Conservation (phyloP, 768 basidiomycete genomes). For the Phylloporus sp. region DNA sequence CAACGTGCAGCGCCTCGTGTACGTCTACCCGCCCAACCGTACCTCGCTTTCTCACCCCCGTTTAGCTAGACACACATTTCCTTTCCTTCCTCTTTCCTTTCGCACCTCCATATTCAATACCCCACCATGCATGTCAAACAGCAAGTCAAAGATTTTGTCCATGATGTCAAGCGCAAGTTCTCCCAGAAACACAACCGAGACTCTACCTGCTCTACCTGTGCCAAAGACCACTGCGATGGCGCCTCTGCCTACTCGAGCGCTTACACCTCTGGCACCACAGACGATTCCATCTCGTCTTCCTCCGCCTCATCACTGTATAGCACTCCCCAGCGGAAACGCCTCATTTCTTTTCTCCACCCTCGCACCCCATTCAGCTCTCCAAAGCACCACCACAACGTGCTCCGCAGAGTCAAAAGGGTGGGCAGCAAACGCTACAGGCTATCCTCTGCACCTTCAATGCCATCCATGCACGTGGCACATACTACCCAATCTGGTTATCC, state of each 20-base stretch:
- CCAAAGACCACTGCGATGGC: slow-evolving; percentile 6
- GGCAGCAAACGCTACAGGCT: slow-evolving; percentile 14
- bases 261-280: slow-evolving; percentile 6
- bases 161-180: slow-evolving; percentile 31
- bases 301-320: slow-evolving; percentile 5
- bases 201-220: slow-evolving; percentile 10
- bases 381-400: slow-evolving; percentile 5
- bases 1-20: slow-evolving; percentile 9
- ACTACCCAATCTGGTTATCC: not conserved
- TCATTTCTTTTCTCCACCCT: slow-evolving; percentile 11
- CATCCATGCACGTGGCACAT: not conserved
- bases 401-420: slow-evolving; percentile 5
- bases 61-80: not conserved
- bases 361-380: slow-evolving; percentile 10
- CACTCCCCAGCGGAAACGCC: slow-evolving; percentile 6
- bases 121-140: slow-evolving; percentile 30
- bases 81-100: not conserved
- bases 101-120: too few species aligned
- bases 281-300: slow-evolving; percentile 13
- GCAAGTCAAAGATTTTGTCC: slow-evolving; percentile 26
- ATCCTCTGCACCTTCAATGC: slow-evolving; percentile 13
- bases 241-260: slow-evolving; percentile 11
- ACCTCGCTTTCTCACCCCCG: not conserved
- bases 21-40: not conserved
- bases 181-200: slow-evolving; percentile 24